Evolutionary conservation across 2,329 filamentous ascomycete species (phyloP).

Genomic region (Bipolaris gigantea): DNA sequence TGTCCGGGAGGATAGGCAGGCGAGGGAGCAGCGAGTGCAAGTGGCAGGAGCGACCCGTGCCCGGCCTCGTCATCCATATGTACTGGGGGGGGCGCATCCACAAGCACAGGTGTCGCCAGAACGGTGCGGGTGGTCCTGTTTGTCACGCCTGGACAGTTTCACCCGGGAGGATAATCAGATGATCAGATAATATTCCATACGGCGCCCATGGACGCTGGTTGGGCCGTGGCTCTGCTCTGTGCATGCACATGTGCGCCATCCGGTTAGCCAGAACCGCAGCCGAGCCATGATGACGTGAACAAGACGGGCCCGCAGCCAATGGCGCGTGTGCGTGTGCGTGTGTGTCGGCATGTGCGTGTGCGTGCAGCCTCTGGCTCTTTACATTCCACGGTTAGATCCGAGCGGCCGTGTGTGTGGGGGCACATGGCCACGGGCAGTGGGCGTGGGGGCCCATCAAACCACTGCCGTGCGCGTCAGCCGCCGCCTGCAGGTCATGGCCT

Average conservation of each 20-base stretch:
- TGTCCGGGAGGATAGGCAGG: constrained; percentile 22
- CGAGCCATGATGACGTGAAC: constrained; percentile 3
- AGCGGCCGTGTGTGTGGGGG: neutral
- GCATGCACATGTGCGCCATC: no score
- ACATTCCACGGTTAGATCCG: neutral
- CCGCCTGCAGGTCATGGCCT: no score
- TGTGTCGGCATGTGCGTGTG: no score
- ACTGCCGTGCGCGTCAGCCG: neutral
- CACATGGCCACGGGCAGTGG: no score
- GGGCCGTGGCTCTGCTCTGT: neutral
- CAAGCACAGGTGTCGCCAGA: constrained; percentile 24
- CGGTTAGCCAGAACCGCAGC: constrained; percentile 23
- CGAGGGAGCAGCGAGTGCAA: constrained; percentile 24
- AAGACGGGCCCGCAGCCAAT: neutral
- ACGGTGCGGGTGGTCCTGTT: constrained; percentile 22
- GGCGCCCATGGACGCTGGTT: constrained; percentile 7
- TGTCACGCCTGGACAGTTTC: constrained; percentile 28
- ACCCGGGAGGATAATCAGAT: constrained; percentile 25
- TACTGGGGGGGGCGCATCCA: constrained; percentile 25
- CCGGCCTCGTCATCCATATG: constrained; percentile 29
- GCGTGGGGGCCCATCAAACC: neutral
- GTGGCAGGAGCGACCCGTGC: constrained; percentile 16
- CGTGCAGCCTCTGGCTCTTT: neutral
- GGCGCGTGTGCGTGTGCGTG: no score
- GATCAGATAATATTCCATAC: constrained; percentile 27